Evolutionary conservation across 2,329 filamentous ascomycete genomes (phyloP).

Genomic region (Onygena corvina): DNA sequence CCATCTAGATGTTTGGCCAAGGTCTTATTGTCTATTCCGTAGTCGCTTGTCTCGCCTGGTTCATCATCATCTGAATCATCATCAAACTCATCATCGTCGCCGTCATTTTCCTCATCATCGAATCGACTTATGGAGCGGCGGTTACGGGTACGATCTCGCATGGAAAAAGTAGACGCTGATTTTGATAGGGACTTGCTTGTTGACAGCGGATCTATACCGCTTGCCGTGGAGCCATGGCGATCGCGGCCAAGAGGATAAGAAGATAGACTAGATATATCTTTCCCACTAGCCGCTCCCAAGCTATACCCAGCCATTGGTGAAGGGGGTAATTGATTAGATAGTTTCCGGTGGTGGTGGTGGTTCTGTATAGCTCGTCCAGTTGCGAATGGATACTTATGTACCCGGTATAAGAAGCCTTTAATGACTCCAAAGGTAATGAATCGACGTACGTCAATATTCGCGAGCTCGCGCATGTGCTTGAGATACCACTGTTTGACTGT

Average conservation of each 20-base stretch:
- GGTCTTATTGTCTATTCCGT: conserved; percentile 28
- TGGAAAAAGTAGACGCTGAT: not conserved
- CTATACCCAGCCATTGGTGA: conserved; percentile 8
- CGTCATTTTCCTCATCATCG: conserved; percentile 1
- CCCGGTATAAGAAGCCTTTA: conserved; percentile 83
- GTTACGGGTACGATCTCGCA: not conserved
- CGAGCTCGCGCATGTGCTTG: conserved; percentile 57
- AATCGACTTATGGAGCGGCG: conserved; percentile 1
- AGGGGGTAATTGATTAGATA: conserved; percentile 8
- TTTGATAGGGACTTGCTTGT: not conserved
- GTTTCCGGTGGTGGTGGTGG: conserved; percentile 16
- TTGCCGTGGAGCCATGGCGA: conserved; percentile 9
- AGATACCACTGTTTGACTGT: conserved; percentile 81
- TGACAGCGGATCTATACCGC: conserved; percentile 8
- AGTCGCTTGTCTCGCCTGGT: conserved; percentile 13
- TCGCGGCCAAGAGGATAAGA: conserved; percentile 7
- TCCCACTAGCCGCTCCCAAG: conserved; percentile 6
- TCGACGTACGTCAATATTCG: conserved; percentile 72
- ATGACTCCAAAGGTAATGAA: conserved; percentile 94
- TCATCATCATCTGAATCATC: conserved; percentile 12
- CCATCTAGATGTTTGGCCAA: conserved; percentile 37
- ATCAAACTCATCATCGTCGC: conserved; percentile 9
- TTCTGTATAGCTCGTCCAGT: conserved; percentile 26
- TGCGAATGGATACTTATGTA: conserved; percentile 75
- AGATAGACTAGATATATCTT: conserved; percentile 12